Evolutionary conservation across 202 grass and related monocot species (phyloP), one percentile per base, ranked within the genome.

Genomic region (Setaria viridis): DNA sequence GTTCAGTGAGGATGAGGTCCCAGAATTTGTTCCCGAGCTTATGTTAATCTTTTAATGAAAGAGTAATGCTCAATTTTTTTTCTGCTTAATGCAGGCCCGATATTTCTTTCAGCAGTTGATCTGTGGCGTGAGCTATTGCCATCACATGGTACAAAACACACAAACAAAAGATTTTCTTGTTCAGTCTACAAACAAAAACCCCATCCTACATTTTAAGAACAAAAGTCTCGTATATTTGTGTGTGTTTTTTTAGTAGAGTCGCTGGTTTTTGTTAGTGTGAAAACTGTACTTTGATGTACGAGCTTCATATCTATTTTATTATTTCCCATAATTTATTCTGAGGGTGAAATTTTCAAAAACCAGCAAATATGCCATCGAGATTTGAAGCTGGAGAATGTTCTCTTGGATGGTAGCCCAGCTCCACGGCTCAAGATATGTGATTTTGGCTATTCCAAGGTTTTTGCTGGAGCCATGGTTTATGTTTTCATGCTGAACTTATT

Each of bases 101-200:
- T 98, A 95, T 91, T 95, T 98, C 90, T 98, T 98, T 85, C 95
- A 98, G 90, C 95, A 98, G 86, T 42, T 98, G 79, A 98, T 98
- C 20, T 98, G 87, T 64, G 95, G 95, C 10, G 95, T 98, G 65
- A 95, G 95, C 88, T 98, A 98, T 69, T 98, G 93, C 72, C 95
- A 98, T 84, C 85, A 75, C 66, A 86, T 95, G 95, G 95, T 95
- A 92, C 2, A 15, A 39, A 83, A 70, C 32, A 70, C 15, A 9
- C 32, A 47, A 74, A 11, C 9, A 86, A 34, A 78, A 63, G 2
- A 43, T 58, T 63, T 53, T n/a, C 9, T 73, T 67, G 46, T 79
- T 62, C 12, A 33, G 69, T 74, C 34, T 47, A 47, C 47, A 71
- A 72, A 46, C 57, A 48, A 57, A 57, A 79, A 59, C 45, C 72